Conservation (phyloP, 176 grass and related monocot species). For the Oryza brachyantha region DNA sequence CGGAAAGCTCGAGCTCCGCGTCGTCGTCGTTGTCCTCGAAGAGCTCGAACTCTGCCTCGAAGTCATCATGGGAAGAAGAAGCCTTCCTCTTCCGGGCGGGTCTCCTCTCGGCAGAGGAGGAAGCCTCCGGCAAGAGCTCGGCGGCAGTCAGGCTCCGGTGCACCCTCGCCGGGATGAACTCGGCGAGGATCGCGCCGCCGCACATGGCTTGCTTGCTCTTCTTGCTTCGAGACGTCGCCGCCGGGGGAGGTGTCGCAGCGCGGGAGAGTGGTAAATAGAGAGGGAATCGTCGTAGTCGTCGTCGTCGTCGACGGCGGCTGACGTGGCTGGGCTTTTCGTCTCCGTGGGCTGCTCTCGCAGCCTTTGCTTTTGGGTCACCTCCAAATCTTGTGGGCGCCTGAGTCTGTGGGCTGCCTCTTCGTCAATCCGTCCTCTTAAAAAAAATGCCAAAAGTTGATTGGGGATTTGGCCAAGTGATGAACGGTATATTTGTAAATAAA, state of each 20-base stretch:
- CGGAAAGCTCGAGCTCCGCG: conserved; percentile 18
- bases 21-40: background rate
- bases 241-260: background rate
- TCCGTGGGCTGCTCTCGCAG: background rate
- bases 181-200: conserved; percentile 50
- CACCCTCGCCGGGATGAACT: conserved; percentile 5
- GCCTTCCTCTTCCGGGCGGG: conserved; percentile 1
- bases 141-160: conserved; percentile 24
- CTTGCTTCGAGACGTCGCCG: background rate
- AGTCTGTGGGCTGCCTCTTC: background rate
- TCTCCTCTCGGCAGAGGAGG: background rate
- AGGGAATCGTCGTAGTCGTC: background rate
- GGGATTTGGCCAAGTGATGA: too few relatives aligned
- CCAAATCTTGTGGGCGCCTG: conserved; percentile 2
- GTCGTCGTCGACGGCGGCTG: background rate
- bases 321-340: background rate
- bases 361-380: background rate
- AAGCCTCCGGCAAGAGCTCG: background rate
- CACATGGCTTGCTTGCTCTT: conserved; percentile 33
- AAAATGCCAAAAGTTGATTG: background rate
- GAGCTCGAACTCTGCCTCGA: conserved; percentile 29
- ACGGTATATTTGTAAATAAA: too few relatives aligned
- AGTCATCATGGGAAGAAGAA: background rate
- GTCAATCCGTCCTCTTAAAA: background rate
- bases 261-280: background rate